phyloP scores from a whole-genome alignment of 2,329 filamentous ascomycete species.

The Paramyrothecium roridum region DNA sequence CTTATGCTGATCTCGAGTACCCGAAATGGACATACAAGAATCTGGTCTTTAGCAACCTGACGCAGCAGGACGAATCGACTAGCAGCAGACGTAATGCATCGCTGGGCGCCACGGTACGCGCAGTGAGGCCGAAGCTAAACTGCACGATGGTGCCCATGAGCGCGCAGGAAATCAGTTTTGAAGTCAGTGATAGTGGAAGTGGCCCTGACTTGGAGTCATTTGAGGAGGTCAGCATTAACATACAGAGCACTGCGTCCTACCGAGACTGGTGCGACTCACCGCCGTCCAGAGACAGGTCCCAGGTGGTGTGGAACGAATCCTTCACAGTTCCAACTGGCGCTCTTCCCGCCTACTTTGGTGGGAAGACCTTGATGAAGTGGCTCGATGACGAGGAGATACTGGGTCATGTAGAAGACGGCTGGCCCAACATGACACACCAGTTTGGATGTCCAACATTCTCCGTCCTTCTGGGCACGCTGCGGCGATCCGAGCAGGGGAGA shows the following conservation, averaged over 20 bases:
- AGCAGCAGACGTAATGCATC: conserved; percentile 8
- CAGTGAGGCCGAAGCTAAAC: conserved; percentile 13
- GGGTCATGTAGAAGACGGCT: conserved; percentile 8
- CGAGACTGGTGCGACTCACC: conserved; percentile 13
- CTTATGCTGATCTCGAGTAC: conserved; percentile 22
- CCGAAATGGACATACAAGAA: conserved; percentile 26
- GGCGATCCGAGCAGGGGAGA: not conserved
- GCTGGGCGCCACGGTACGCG: conserved; percentile 11
- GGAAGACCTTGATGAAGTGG: conserved; percentile 16
- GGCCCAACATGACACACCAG: conserved; percentile 6
- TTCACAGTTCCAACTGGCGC: conserved; percentile 12
- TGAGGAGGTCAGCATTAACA: conserved; percentile 5
- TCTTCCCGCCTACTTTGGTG: conserved; percentile 13
- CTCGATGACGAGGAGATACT: conserved; percentile 9
- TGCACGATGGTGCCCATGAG: conserved; percentile 12
- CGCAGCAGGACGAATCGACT: conserved; percentile 4
- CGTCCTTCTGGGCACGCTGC: conserved; percentile 9
- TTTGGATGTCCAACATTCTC: conserved; percentile 12
- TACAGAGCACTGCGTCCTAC: conserved; percentile 15
- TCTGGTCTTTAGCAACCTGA: conserved; percentile 18
- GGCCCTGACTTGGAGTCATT: conserved; percentile 6
- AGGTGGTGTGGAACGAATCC: conserved; percentile 13
- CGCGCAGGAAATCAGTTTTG: conserved; percentile 5
- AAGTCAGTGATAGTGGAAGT: conserved; percentile 5
- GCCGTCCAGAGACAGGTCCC: conserved; percentile 7